Base-by-base conservation (phyloP, 768 basidiomycete species). In the Trametes sanguinea region DNA sequence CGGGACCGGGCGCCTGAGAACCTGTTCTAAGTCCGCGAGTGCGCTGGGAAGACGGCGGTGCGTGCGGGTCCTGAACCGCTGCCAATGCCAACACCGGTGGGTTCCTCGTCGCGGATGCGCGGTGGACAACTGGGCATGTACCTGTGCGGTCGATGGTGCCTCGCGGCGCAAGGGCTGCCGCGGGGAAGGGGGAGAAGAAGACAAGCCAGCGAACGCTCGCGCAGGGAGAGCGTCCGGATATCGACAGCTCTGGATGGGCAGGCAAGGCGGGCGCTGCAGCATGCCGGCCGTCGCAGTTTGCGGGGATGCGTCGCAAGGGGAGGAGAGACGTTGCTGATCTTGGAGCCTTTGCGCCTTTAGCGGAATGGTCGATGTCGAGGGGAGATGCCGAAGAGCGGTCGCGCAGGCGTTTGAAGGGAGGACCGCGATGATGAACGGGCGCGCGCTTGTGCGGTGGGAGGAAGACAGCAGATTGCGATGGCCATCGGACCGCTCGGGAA, bases 401-500 rank as follows among this genome's bases (percentile, higher is more conserved):
- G 42, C 40, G 27, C 30, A 30, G 40, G 22, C 40, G 27, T 42
- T 43, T 37, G 35, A 11, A 37, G 11, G 35, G 35, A 6, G 40
- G 8, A 14, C 29, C 51, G 37, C 40, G 10, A 48, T 48, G 17
- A 39, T 11, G 52, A 17, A 44, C 2, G 13, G 11, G 40, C 53
- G 42, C 35, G 53, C 53, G 53, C 29, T 10, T 32, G 29, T 11
- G 35, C 27, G 27, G 48, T 14, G 11, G 27, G 48, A 32, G 32
- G 48, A 50, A 50, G 11, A 13, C 30, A 50, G 9, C 47, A 35
- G 37, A 48, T 40, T 50, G 56, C 56, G 56, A 57, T 48, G 47
- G 47, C 8, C 35, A 50, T 57, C 56, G 56, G 56, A 57, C 56
- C 56, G 56, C 56, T 33, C 22, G 56, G 47, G 56, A 57, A 57